These are phyloP conservation scores for Zymoseptoria tritici DNA, from an alignment of 2,329 filamentous ascomycete species.

Conservation along the genomic window DNA sequence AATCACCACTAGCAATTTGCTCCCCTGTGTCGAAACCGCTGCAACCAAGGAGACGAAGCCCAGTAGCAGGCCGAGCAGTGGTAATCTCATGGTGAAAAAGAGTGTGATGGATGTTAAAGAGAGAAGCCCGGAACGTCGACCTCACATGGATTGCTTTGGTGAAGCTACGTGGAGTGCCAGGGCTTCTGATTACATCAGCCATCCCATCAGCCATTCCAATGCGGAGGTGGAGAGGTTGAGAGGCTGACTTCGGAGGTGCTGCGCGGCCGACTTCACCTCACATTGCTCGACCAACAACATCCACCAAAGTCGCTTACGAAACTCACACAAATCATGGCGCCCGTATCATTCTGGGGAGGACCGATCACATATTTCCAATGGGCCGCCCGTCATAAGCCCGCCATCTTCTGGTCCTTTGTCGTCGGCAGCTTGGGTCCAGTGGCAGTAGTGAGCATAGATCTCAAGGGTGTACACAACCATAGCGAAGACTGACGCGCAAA, in stretches of 20 bases:
- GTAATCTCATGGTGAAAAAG: conserved; percentile 25
- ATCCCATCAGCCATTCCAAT: no score
- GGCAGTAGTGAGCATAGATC: conserved; percentile 1
- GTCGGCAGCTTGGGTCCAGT: conserved; percentile 68
- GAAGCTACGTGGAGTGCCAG: conserved; percentile 6
- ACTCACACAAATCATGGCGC: conserved; percentile 50
- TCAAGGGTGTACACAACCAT: conserved; percentile 1
- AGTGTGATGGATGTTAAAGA: conserved; percentile 31
- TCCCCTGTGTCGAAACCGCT: conserved; percentile 71
- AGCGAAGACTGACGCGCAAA: neutral
- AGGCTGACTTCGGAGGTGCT: neutral
- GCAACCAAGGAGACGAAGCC: conserved; percentile 59
- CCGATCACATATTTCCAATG: conserved; percentile 82
- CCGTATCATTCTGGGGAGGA: conserved; percentile 73
- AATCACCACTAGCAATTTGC: conserved; percentile 74
- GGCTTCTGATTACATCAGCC: neutral
- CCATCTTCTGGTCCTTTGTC: conserved; percentile 79
- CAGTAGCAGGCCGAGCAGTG: conserved; percentile 47
- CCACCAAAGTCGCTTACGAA: neutral
- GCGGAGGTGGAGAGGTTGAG: no score
- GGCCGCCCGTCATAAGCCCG: conserved; percentile 80
- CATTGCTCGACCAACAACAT: conserved; percentile 1
- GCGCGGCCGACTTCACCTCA: conserved; percentile 8
- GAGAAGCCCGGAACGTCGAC: conserved; percentile 4
- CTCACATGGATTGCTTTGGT: conserved; percentile 1